Base-by-base conservation (phyloP, 768 basidiomycete species). In the Pleurotus tuber-regium region DNA sequence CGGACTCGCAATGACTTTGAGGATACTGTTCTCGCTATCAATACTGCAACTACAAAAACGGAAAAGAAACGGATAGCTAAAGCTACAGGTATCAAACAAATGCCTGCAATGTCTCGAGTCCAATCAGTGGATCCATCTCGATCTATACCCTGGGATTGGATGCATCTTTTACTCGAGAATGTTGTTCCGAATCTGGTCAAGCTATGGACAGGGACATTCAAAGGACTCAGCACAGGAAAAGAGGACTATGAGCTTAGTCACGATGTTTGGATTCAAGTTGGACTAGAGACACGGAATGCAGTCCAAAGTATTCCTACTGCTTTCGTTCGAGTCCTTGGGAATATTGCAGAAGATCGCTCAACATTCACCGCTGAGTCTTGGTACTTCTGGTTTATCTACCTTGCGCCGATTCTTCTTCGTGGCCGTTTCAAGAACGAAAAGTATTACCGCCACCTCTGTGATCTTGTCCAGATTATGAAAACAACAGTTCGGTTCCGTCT, bases 81-180 rank as follows among this genome's bases (percentile, higher is more conserved):
- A 35, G 11, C 54, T 5, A 56, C 46, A 23, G 70, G 74, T 4
- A 65, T 71, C 51, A 64, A 66, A 18, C 63, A 61, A 18, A 16
- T 56, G 5, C 58, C 72, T 1, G 51, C 64, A 0, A 59, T 75
- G 16, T 30, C 46, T 1, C 19, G 50, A 0, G 63, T 73, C 1
- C 41, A 53, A 0, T 70, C 66, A 0, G 44, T 71, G 14, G 48
- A 63, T 21, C 63, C 65, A 57, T 61, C 72, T 9, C 6, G 44
- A 18, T 65, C 65, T 0, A 59, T 68, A 4, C 73, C 75, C 0
- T 72, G 67, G 59, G 76, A 78, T 44, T 70, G 68, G 54, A 77
- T 79, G 71, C 78, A 80, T 39, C 58, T 72, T 0, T 52, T 78
- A 24, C 68, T 63, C 35, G 75, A 78, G 51, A 79, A 79, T 52